Conservation (phyloP, 345 rosid species). For the Nephelium lappaceum region DNA sequence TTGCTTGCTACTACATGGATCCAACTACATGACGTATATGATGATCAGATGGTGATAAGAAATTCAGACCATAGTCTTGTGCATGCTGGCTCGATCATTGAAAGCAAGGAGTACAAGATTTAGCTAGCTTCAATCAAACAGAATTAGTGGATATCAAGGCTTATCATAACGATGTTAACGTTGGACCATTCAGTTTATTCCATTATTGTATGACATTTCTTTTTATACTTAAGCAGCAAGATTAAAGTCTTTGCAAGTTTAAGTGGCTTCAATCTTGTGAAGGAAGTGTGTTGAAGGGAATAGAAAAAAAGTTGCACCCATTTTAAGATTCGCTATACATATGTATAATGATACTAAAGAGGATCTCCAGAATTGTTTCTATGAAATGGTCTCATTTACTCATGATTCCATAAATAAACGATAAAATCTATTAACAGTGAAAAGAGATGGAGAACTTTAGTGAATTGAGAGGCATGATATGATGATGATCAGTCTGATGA, state of each 20-base stretch:
- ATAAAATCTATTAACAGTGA: background rate
- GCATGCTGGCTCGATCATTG: background rate
- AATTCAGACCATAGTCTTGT: too few species aligned
- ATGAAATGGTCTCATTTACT: too few species aligned
- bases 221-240: background rate
- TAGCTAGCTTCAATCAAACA: background rate
- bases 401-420: background rate
- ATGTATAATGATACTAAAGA: too few species aligned
- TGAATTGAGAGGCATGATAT: background rate
- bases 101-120: background rate
- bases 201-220: background rate
- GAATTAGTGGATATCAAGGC: background rate
- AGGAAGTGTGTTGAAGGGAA: background rate
- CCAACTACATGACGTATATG: background rate
- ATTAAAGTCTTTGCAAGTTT: background rate
- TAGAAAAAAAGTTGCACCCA: background rate
- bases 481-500: background rate
- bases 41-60: too few species aligned
- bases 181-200: too few species aligned
- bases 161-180: background rate
- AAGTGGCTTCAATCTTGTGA: background rate
- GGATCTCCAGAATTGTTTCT: too few species aligned
- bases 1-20: slow-evolving; percentile 8
- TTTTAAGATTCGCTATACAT: too few species aligned
- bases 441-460: background rate